A percentile compares a stretch with the other conserved stretches of the same genome.
phyloP scores from a whole-genome alignment of 148 eudicot genomes.

The Rhododendron simsii region DNA sequence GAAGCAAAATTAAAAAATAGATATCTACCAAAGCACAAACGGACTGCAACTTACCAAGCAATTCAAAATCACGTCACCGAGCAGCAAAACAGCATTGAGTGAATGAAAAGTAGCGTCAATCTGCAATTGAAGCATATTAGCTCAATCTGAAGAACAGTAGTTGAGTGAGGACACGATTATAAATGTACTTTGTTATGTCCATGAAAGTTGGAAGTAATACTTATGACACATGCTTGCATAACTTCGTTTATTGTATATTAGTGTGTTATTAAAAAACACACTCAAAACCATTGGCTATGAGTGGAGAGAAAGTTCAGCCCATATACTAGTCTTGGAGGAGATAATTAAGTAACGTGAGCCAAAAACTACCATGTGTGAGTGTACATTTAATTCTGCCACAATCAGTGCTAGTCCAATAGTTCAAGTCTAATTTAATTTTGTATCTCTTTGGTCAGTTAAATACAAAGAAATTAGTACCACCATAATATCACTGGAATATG shows the following conservation, averaged over 20 bases:
- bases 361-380: background rate
- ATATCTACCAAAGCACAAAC: background rate
- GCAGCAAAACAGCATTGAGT: slow-evolving; percentile 40
- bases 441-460: background rate
- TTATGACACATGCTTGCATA: background rate
- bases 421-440: background rate
- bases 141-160: background rate
- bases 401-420: background rate
- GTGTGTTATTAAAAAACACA: background rate
- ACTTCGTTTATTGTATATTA: background rate
- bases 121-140: slow-evolving; percentile 19
- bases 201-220: background rate
- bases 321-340: background rate
- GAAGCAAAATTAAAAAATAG: background rate
- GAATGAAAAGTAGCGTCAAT: slow-evolving; percentile 32
- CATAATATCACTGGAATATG: background rate
- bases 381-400: background rate
- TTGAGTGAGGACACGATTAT: background rate
- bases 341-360: background rate
- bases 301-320: background rate
- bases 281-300: background rate
- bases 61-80: slow-evolving; percentile 38
- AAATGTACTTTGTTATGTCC: background rate
- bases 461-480: background rate
- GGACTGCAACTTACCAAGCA: slow-evolving; percentile 27